Conservation (phyloP, 1,139 yeast species). For the Candida mesenterica region DNA sequence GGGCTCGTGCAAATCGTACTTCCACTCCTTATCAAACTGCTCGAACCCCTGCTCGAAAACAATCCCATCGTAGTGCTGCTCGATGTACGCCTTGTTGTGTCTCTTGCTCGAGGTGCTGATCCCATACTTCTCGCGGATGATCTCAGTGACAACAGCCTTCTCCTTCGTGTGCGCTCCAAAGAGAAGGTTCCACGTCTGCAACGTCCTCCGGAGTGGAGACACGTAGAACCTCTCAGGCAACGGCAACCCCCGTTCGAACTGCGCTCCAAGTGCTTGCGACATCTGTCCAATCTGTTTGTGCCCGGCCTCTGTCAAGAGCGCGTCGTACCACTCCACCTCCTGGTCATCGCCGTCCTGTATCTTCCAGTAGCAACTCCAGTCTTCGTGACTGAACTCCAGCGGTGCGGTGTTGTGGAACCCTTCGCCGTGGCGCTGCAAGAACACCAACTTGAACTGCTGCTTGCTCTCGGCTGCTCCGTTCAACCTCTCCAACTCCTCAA, state of each 20-base stretch:
- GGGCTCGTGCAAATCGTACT: slow-evolving; percentile 23
- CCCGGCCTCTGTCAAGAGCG: slow-evolving; percentile 32
- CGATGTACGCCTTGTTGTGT: slow-evolving; percentile 27
- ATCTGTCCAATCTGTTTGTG: slow-evolving; percentile 16
- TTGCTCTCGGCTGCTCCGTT: slow-evolving; percentile 7
- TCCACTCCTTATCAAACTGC: slow-evolving; percentile 32
- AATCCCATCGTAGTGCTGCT: slow-evolving; percentile 21
- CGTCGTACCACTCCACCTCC: slow-evolving; percentile 37
- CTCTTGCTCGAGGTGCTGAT: slow-evolving; percentile 36
- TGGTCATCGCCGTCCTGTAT: slow-evolving; percentile 27
- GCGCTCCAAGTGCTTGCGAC: slow-evolving; percentile 1
- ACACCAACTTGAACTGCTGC: slow-evolving; percentile 25
- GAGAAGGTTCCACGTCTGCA: slow-evolving; percentile 31
- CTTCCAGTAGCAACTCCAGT: slow-evolving; percentile 38
- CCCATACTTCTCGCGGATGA: slow-evolving; percentile 39
- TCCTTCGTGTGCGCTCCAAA: slow-evolving; percentile 21
- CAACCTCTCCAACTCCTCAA: slow-evolving; percentile 7
- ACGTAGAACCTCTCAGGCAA: slow-evolving; percentile 30
- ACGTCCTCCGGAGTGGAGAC: slow-evolving; percentile 36
- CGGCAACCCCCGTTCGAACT: slow-evolving; percentile 24
- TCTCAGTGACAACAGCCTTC: slow-evolving; percentile 30
- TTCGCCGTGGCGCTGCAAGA: slow-evolving; percentile 42
- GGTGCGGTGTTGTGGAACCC: slow-evolving; percentile 40
- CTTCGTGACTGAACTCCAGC: slow-evolving; percentile 13
- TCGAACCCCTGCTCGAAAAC: slow-evolving; percentile 31